Base-by-base conservation (phyloP, 331 rosid genomes). In the Spiraea crenata region DNA sequence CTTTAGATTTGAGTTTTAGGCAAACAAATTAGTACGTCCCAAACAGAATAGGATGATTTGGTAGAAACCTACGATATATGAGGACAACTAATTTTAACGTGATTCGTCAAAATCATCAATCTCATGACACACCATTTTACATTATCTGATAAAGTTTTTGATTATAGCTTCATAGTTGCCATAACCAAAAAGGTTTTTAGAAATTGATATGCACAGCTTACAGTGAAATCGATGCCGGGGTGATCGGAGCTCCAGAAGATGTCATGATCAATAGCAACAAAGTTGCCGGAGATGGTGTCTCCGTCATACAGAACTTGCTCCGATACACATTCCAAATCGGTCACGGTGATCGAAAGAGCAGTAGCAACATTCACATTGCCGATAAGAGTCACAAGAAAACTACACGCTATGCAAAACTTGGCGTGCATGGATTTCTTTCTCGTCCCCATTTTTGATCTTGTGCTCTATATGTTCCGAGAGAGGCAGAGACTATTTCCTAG, bases 181-280 rank as follows among this genome's bases (percentile, higher is more conserved):
- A 42, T 42, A 42, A 42, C 46, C 46, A 42, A 42, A 1, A 42
- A 37, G 14, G 39, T 7, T 4, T 8, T 14, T 45, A 16, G 3
- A 8, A 66, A 35, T 15, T 8, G 57, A 1, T 9, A 14, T 3
- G 6, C 2, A 14, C 12, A 57, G 57, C 57, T 70, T n/a, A 70
- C 74, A 1, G 47, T 57, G 47, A 70, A 70, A n/a, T 70, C 66
- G 15, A 70, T 45, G 4, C 74, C 66, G n/a, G 74, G 66, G 17
- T 70, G 74, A 60, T 70, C 66, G 1, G 41, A 50, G 20, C 74
- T 70, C 74, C 66, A 70, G 15, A 70, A 70, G 66, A 70, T 70
- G 16, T 70, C 74, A 13, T 57, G 74, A 40, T 70, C 66, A 8
- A 57, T 70, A 1, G 57, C 74, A 70, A 70, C 74, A 58, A 70